These are phyloP conservation scores for Arthrobotrys entomopaga DNA, from an alignment of 2,329 filamentous ascomycete genomes.

Conservation along the genomic window DNA sequence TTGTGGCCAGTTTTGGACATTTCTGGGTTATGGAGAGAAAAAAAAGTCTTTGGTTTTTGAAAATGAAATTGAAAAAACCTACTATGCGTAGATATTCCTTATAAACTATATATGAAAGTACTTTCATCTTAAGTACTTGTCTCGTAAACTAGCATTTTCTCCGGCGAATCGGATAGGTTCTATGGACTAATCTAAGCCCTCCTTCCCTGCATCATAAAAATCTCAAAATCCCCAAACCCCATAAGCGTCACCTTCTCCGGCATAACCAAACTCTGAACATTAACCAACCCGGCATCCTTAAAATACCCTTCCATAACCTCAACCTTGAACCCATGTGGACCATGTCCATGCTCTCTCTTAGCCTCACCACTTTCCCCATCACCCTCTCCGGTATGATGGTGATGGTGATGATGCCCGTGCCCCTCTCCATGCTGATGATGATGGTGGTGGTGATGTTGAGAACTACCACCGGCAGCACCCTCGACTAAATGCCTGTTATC, in stretches of 20 bases:
- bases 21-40: too few species aligned
- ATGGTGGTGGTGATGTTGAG: constrained; percentile 32
- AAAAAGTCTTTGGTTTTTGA: too few species aligned
- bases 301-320: constrained; percentile 39
- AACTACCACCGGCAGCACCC: not conserved
- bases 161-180: too few species aligned
- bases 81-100: too few species aligned
- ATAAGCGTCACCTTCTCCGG: constrained; percentile 30
- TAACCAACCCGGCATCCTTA: constrained; percentile 29
- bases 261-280: constrained; percentile 41
- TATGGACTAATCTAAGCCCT: constrained; percentile 7
- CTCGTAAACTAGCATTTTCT: too few species aligned
- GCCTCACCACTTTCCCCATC: not conserved
- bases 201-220: constrained; percentile 42
- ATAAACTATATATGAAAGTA: too few species aligned
- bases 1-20: too few species aligned
- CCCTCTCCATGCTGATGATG: constrained; percentile 2
- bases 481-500: constrained; percentile 40
- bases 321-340: constrained; percentile 42
- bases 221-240: constrained; percentile 31
- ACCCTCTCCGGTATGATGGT: constrained; percentile 17
- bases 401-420: constrained; percentile 23
- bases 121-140: too few species aligned
- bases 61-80: too few species aligned
- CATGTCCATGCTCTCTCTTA: constrained; percentile 28